Evolutionary conservation across 139 green algal species (phyloP).

Genomic region (Chlorella sp.): DNA sequence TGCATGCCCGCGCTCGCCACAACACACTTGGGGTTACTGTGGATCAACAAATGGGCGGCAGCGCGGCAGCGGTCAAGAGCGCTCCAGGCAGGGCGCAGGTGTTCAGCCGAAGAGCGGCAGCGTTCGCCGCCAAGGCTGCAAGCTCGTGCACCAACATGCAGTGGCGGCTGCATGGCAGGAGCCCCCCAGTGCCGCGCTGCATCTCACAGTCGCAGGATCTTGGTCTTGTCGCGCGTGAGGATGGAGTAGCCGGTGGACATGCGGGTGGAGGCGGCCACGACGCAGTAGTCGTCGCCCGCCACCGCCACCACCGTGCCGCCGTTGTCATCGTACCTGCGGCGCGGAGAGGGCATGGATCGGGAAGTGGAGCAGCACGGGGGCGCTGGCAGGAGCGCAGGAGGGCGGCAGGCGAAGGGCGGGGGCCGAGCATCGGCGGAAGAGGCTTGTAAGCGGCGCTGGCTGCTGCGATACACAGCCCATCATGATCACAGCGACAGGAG

Average conservation of each 20-base stretch:
- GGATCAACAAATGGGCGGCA: background rate
- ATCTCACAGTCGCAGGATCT: constrained; percentile 87
- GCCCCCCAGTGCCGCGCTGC: background rate
- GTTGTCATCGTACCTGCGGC: constrained; percentile 45
- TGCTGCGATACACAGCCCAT: background rate
- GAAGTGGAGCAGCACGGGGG: no score
- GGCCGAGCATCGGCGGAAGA: background rate
- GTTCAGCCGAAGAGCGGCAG: no score
- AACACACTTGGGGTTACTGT: constrained; percentile 83
- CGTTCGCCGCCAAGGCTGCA: no score
- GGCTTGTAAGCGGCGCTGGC: background rate
- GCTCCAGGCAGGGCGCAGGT: no score
- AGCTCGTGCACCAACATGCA: no score
- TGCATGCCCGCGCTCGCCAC: constrained; percentile 94
- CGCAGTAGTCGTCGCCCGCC: constrained; percentile 95
- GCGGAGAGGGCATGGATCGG: background rate
- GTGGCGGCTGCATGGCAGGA: no score
- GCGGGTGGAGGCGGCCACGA: constrained; percentile 93
- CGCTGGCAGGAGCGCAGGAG: background rate
- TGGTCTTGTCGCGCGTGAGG: constrained; percentile 87
- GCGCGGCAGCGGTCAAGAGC: no score
- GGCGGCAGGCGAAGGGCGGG: no score
- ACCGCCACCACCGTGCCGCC: constrained; percentile 92
- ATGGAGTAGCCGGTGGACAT: constrained; percentile 98
- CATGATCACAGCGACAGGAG: background rate